A percentile compares a stretch with the other conserved stretches of the same genome.
Evolutionary conservation across 768 basidiomycete species (phyloP).

Genomic region (Mycena venus): DNA sequence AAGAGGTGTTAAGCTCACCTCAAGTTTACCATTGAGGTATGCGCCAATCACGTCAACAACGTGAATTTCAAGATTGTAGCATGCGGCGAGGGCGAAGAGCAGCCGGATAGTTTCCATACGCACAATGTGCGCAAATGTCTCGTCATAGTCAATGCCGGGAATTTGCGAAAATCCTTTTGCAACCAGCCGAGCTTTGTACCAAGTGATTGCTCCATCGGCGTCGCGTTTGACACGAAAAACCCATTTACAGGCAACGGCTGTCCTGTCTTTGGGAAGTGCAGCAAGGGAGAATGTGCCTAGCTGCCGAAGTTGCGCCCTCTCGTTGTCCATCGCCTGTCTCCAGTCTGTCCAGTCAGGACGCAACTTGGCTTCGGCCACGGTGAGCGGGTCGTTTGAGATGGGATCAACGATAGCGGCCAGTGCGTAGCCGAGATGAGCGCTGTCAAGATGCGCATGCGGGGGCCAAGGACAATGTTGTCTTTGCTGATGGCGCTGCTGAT

Average conservation of each 20-base stretch:
- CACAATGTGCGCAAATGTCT: constrained; percentile 23
- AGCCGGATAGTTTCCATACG: constrained; percentile 23
- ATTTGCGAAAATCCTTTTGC: constrained; percentile 34
- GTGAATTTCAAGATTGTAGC: constrained; percentile 42
- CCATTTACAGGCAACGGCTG: constrained; percentile 32
- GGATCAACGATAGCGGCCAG: background rate
- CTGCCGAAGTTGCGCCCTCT: constrained; percentile 17
- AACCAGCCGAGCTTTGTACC: constrained; percentile 41
- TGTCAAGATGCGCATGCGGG: background rate
- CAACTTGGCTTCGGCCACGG: constrained; percentile 26
- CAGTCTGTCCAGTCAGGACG: constrained; percentile 29
- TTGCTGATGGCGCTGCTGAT: background rate
- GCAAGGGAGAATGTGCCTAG: constrained; percentile 33
- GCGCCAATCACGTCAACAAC: constrained; percentile 41
- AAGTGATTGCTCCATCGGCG: constrained; percentile 36
- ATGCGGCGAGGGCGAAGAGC: constrained; percentile 43
- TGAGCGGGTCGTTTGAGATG: constrained; percentile 1
- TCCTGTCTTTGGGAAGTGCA: background rate
- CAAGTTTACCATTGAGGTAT: constrained; percentile 18
- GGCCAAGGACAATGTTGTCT: background rate
- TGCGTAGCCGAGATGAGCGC: background rate
- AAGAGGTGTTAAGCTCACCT: constrained; percentile 22
- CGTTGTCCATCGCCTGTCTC: constrained; percentile 27
- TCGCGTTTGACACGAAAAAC: constrained; percentile 46
- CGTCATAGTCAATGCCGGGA: constrained; percentile 40